Evolutionary conservation across 2,329 filamentous ascomycete species (phyloP).

Genomic region (Ambrosiella xylebori): DNA sequence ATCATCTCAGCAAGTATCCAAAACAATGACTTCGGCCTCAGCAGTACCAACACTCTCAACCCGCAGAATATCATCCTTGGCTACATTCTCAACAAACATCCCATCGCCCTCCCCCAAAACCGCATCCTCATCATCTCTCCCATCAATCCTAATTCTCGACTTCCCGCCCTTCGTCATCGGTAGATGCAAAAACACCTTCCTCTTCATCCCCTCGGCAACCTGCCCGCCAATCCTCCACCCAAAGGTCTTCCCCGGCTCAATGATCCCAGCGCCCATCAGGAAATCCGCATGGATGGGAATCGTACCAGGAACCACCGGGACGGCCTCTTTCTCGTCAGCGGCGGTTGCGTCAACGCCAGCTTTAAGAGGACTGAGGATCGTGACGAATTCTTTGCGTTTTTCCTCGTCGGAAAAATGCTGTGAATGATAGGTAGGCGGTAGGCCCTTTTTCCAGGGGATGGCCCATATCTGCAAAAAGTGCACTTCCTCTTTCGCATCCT

Average conservation of each 20-base stretch:
- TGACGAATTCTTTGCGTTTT: conserved; percentile 54
- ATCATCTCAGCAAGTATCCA: conserved; percentile 39
- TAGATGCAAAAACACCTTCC: conserved; percentile 66
- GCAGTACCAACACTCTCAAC: conserved; percentile 52
- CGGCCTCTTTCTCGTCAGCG: conserved; percentile 45
- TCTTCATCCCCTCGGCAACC: conserved; percentile 32
- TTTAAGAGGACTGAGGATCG: conserved; percentile 59
- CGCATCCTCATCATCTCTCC: conserved; percentile 39
- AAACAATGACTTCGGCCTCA: conserved; percentile 51
- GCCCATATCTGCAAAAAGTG: conserved; percentile 88
- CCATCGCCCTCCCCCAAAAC: conserved; percentile 64
- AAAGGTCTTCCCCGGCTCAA: conserved; percentile 47
- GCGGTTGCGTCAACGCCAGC: conserved; percentile 43
- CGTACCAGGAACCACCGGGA: conserved; percentile 43
- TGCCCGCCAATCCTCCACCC: conserved; percentile 53
- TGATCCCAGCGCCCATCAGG: conserved; percentile 62
- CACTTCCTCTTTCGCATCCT: conserved; percentile 50
- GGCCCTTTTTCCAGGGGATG: conserved; percentile 54
- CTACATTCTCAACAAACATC: conserved; percentile 52
- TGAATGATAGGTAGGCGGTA: conserved; percentile 63
- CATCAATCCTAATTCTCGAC: conserved; percentile 51
- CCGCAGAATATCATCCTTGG: conserved; percentile 43
- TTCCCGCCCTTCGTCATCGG: conserved; percentile 65
- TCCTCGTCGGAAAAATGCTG: conserved; percentile 52
- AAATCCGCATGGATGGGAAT: conserved; percentile 78